Evolutionary conservation across 805 yeast genomes (phyloP).

Genomic region (Saturnispora sekii): DNA sequence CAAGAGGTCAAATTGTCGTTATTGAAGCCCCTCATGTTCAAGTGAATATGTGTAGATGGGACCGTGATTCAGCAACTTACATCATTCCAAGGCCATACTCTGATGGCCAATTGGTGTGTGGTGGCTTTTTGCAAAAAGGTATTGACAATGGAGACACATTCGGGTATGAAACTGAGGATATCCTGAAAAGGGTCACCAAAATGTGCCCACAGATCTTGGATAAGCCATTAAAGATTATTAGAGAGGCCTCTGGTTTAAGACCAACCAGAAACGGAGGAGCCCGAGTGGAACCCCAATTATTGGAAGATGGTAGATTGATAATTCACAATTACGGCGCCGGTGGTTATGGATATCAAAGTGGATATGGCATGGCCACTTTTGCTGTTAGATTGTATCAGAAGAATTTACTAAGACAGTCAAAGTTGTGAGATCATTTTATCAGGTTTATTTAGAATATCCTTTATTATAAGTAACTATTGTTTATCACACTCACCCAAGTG

Average conservation of each 20-base stretch:
- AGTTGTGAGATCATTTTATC: no score
- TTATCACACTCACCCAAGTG: no score
- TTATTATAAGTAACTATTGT: no score
- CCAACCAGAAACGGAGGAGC: conserved; percentile 73
- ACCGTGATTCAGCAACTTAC: conserved; percentile 50
- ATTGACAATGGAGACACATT: conserved; percentile 55
- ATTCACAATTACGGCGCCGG: conserved; percentile 68
- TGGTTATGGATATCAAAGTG: conserved; percentile 61
- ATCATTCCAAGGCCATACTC: conserved; percentile 64
- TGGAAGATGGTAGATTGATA: conserved; percentile 31
- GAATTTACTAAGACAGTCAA: not conserved
- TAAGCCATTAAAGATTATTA: conserved; percentile 39
- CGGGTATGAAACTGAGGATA: conserved; percentile 48
- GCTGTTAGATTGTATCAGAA: conserved; percentile 32
- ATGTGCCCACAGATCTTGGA: conserved; percentile 41
- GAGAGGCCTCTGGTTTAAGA: conserved; percentile 65
- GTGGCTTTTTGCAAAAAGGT: conserved; percentile 61
- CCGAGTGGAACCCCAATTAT: conserved; percentile 49
- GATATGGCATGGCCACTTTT: conserved; percentile 46
- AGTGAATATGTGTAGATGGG: conserved; percentile 53
- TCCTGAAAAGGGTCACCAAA: conserved; percentile 46
- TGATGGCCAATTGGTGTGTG: conserved; percentile 57
- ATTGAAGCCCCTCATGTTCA: conserved; percentile 59
- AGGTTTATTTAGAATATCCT: no score
- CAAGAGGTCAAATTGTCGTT: conserved; percentile 74